phyloP scores from a whole-genome alignment of 2,329 filamentous ascomycete species.

The Diaporthe ampelina region DNA sequence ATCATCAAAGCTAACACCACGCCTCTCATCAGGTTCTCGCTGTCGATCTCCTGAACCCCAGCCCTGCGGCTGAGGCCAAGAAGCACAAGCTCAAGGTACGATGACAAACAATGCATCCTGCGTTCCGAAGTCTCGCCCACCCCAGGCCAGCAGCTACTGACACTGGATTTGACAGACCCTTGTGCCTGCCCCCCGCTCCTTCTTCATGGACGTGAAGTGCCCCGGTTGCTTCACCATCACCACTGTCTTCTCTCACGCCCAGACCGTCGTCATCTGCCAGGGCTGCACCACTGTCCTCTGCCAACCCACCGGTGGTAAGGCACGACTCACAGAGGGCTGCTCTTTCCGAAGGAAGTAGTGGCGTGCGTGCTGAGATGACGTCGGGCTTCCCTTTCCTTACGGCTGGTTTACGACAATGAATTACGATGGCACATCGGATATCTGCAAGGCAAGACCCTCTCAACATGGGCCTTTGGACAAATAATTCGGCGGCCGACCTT shows the following conservation, averaged over 20 bases:
- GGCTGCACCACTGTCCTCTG: constrained; percentile 99
- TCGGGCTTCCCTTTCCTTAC: constrained; percentile 59
- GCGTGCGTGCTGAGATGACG: constrained; percentile 51
- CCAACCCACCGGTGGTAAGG: constrained; percentile 99
- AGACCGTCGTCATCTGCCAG: constrained; percentile 99
- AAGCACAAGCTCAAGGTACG: constrained; percentile 99
- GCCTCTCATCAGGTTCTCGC: constrained; percentile 89
- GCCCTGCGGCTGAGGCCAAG: constrained; percentile 96
- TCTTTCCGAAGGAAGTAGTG: constrained; percentile 99
- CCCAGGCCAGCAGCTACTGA: constrained; percentile 24
- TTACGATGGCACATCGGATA: constrained; percentile 66
- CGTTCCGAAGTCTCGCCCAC: background rate
- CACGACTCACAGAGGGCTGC: constrained; percentile 98
- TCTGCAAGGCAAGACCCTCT: constrained; percentile 64
- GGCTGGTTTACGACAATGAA: constrained; percentile 64
- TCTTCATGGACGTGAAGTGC: constrained; percentile 99
- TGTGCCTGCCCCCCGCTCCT: constrained; percentile 95
- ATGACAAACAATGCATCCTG: constrained; percentile 29
- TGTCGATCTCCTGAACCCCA: constrained; percentile 99
- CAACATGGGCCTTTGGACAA: constrained; percentile 66
- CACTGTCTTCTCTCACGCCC: constrained; percentile 99
- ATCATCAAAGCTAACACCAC: constrained; percentile 61
- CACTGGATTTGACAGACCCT: constrained; percentile 73
- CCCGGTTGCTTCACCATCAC: constrained; percentile 99
- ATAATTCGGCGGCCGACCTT: constrained; percentile 46